phyloP scores from a whole-genome alignment of 805 yeast species.

The Hanseniaspora mollemarum region DNA sequence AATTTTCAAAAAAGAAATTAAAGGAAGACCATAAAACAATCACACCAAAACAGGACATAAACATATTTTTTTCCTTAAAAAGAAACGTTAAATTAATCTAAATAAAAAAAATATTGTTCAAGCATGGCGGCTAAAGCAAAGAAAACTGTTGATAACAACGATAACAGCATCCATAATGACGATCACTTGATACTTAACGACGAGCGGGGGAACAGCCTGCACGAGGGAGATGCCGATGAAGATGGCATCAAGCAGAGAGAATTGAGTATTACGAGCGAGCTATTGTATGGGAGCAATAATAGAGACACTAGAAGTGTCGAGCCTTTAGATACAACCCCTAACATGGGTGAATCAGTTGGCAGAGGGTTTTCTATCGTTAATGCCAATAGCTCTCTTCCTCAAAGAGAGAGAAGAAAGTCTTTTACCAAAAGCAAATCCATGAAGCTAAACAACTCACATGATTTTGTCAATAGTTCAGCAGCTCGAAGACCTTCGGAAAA shows the following conservation, averaged over 20 bases:
- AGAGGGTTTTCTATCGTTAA: slow-evolving; percentile 11
- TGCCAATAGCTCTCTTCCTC: not conserved
- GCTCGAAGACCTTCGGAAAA: slow-evolving; percentile 40
- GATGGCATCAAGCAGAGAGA: slow-evolving; percentile 11
- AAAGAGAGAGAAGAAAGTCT: slow-evolving; percentile 8
- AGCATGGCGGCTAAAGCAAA: slow-evolving; percentile 3
- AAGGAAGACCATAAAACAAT: not conserved
- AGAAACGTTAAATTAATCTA: not conserved
- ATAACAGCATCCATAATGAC: not conserved
- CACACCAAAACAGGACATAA: not conserved
- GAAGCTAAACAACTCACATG: slow-evolving; percentile 13
- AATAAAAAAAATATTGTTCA: not conserved
- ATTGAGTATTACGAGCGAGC: slow-evolving; percentile 12
- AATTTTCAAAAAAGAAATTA: not conserved
- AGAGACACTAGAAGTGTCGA: slow-evolving; percentile 5
- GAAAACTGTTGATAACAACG: not conserved
- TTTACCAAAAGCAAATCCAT: slow-evolving; percentile 4
- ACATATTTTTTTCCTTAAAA: not conserved
- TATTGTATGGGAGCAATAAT: not conserved
- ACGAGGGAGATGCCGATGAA: not conserved
- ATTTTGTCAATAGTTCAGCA: slow-evolving; percentile 18
- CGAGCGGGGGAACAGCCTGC: too few relatives aligned
- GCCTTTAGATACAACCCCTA: slow-evolving; percentile 12
- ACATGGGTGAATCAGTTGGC: slow-evolving; percentile 8
- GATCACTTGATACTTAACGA: not conserved